A percentile compares a stretch with the other conserved stretches of the same genome.
Evolutionary conservation across 495 filamentous ascomycete species (phyloP).

Genomic region (Aspergillus wentii): DNA sequence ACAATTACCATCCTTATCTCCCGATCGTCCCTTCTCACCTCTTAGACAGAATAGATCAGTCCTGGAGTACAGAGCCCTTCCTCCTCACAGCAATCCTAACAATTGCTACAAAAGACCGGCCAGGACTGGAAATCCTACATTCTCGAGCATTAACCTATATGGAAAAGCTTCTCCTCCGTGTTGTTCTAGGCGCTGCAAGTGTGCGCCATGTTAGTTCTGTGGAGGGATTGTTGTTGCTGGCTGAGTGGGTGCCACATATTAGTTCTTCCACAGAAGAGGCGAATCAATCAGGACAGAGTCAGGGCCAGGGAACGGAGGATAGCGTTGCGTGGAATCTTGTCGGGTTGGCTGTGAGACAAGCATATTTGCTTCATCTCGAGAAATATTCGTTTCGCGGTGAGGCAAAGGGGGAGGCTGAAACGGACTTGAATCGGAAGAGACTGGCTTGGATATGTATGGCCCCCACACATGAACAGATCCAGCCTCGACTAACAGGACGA

Average conservation of each 20-base stretch:
- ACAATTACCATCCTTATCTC: slow-evolving; percentile 8
- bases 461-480: too few species aligned
- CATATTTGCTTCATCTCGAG: slow-evolving; percentile 9
- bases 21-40: slow-evolving; percentile 6
- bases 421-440: slow-evolving; percentile 1
- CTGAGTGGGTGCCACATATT: slow-evolving; percentile 7
- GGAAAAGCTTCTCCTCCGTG: slow-evolving; percentile 6
- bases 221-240: slow-evolving; percentile 9
- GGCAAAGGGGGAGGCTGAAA: not conserved
- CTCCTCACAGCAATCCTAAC: slow-evolving; percentile 4
- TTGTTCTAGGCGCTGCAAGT: slow-evolving; percentile 2
- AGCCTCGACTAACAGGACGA: not conserved
- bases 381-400: slow-evolving; percentile 5
- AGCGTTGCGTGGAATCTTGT: slow-evolving; percentile 8
- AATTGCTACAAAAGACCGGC: slow-evolving; percentile 5
- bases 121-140: not conserved
- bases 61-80: slow-evolving; percentile 4
- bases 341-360: slow-evolving; percentile 5
- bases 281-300: too few species aligned
- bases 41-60: not conserved
- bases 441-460: slow-evolving; percentile 13
- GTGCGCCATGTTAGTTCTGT: slow-evolving; percentile 8
- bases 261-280: not conserved
- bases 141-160: not conserved
- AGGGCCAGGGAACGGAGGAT: slow-evolving; percentile 3